Conservation (phyloP, 345 rosid species). For the Geranium brycei region DNA sequence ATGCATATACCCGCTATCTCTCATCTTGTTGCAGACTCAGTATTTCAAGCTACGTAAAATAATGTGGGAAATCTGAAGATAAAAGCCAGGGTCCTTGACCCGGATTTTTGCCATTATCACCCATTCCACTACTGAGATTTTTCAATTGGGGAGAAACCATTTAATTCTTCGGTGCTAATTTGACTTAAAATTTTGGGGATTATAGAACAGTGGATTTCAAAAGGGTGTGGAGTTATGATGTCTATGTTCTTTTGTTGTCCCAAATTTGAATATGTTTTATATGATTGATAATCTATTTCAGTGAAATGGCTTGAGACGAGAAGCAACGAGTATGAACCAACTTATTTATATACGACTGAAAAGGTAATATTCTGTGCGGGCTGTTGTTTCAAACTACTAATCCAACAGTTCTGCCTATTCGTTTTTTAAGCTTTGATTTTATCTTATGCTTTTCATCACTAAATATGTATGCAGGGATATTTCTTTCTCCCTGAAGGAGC, state of each 20-base stretch:
- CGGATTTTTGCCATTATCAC: neutral
- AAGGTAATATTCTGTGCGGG: conserved; percentile 39
- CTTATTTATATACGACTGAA: conserved; percentile 79
- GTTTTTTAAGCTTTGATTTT: neutral
- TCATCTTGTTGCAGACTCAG: no score
- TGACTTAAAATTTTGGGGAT: neutral
- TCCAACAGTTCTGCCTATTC: neutral
- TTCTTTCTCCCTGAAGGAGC: conserved; percentile 88
- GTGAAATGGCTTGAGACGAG: conserved; percentile 73
- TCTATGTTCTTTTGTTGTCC: neutral
- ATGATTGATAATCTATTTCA: conserved; percentile 25
- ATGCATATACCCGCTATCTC: neutral
- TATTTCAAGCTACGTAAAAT: no score
- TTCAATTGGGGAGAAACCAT: no score
- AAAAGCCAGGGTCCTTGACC: neutral
- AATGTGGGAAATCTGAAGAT: no score
- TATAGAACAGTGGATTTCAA: neutral
- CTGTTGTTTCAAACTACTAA: neutral
- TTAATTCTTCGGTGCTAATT: neutral
- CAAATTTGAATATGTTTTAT: neutral
- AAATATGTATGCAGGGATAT: conserved; percentile 47
- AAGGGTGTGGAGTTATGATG: neutral
- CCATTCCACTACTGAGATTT: neutral
- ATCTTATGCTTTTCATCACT: neutral
- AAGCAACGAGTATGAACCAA: conserved; percentile 78